Evolutionary conservation across 345 rosid genomes (phyloP).

Genomic region (Brassica juncea): DNA sequence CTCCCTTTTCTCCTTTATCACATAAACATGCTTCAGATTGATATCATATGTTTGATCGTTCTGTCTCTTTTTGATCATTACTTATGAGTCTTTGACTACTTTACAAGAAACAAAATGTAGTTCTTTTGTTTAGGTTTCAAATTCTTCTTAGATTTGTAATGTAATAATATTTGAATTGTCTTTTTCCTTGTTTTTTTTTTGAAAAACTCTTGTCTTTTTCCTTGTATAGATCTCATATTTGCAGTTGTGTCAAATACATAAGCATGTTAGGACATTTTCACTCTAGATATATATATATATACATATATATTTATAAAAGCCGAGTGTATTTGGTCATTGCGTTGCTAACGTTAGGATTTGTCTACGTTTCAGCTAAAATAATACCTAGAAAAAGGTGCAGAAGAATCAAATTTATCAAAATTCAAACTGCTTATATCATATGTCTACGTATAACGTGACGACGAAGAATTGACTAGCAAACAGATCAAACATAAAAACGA

Average conservation of each 20-base stretch:
- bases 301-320: not conserved
- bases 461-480: not conserved
- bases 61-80: conserved; percentile 7
- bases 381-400: not conserved
- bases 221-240: not conserved
- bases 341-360: not conserved
- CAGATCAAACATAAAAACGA: not conserved
- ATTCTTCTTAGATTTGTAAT: not conserved
- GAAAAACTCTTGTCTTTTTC: not conserved
- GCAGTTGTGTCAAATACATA: not conserved
- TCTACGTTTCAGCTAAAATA: not conserved
- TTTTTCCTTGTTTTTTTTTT: not conserved
- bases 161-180: not conserved
- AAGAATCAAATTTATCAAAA: not conserved
- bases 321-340: not conserved
- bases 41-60: conserved; percentile 14
- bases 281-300: not conserved
- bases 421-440: not conserved
- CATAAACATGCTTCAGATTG: conserved; percentile 23
- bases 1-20: conserved; percentile 32
- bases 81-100: conserved; percentile 10
- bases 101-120: not conserved
- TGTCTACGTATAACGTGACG: not conserved
- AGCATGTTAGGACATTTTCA: not conserved
- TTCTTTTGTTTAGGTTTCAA: not conserved